A percentile compares a stretch with the other conserved stretches of the same genome.
Conservation (phyloP, 352 stramenopile species). For the Phytophthora litchii region DNA sequence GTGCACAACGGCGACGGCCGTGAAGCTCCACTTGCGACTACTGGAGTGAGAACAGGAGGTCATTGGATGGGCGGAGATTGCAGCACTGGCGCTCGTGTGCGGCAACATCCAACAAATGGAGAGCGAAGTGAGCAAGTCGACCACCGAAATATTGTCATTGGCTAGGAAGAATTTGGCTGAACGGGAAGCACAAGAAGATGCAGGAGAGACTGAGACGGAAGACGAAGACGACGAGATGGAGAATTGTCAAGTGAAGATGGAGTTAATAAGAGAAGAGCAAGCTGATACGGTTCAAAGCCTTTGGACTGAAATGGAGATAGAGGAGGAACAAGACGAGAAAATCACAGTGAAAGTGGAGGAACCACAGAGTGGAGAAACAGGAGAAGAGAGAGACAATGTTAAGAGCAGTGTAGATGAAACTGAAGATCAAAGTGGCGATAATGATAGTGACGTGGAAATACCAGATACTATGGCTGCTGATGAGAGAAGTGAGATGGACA, state of each 20-base stretch:
- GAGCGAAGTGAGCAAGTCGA: conserved; percentile 15
- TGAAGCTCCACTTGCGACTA: conserved; percentile 15
- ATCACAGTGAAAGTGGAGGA: not conserved
- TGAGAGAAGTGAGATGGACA: not conserved
- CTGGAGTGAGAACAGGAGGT: not conserved
- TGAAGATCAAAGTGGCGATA: not conserved
- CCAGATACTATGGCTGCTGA: not conserved
- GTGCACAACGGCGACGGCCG: conserved; percentile 4
- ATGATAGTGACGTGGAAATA: not conserved
- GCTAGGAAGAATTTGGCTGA: conserved; percentile 7
- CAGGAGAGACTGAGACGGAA: not conserved
- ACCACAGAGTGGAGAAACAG: not conserved
- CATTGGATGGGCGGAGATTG: not conserved
- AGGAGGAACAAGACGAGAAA: no score
- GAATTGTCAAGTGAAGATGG: not conserved
- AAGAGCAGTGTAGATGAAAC: not conserved
- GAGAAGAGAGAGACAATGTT: not conserved
- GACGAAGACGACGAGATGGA: not conserved
- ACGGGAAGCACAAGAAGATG: conserved; percentile 1
- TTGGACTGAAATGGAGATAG: no score
- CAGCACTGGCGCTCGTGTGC: conserved; percentile 11
- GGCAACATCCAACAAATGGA: conserved; percentile 17
- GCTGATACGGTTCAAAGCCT: no score
- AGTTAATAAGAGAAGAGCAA: not conserved
- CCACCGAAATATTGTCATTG: conserved; percentile 14